Evolutionary conservation across 192 early-diverging fungal genomes (phyloP), one percentile per base, ranked within the genome.

Genomic region (Coemansia sp.): DNA sequence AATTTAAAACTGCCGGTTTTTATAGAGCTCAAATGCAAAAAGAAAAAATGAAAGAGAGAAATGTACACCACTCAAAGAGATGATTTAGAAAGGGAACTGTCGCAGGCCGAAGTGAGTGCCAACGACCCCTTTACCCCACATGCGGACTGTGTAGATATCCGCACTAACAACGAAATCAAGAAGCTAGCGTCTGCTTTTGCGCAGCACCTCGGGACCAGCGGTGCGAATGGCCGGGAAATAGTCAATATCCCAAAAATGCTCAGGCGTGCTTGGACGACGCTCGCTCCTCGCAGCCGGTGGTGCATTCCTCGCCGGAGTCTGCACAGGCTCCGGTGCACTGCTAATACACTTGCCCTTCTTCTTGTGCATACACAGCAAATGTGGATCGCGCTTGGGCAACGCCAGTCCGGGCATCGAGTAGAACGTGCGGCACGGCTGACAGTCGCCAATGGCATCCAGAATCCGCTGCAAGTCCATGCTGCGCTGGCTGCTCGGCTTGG

Each of bases 241-340:
- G 45, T 73, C 65, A 27, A 80, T 71, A 24, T 80, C 77, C 77
- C 77, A 80, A 57, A 71, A 80, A 32, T 80, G 60, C 2, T 80
- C 77, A 1, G 77, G 77, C 4, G 77, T 80, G 39, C 52, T 59
- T 21, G 65, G 68, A 23, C 72, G 62, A 59, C 59, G 69, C 56
- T 72, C 77, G 68, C 70, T 68, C 25, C 52, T 65, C 0, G 70
- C 66, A 14, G 57, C 54, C 60, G 65, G 49, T 52, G 47, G 41
- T 54, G 22, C 35, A 24, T 19, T 35, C 50, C 23, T 52, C 10
- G 21, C 9, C 19, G 50, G 23, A 10, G 19, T 22, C 19, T 52
- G 39, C 39, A 15, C 39, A 5, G 11, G n/a, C 21, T 52, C 55
- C 24, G 53, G 38, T 11, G 45, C 64, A 8, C n/a, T 32, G 12